Conservation (phyloP, 2,329 filamentous ascomycete genomes). For the Epichloe aotearoae region DNA sequence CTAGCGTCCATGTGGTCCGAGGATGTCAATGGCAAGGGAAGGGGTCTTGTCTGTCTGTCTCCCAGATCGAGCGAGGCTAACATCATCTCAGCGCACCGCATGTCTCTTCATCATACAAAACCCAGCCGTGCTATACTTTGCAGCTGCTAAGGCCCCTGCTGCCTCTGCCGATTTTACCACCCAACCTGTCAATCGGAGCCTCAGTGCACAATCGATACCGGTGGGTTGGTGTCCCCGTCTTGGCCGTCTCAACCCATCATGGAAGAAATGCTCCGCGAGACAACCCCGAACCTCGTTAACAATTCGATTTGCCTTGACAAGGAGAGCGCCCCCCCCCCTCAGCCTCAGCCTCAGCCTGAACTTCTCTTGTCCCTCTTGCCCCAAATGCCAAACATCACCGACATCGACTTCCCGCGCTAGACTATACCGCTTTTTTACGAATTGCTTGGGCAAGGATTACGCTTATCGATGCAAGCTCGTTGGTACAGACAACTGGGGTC, state of each 20-base stretch:
- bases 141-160: not conserved
- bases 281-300: too few species aligned
- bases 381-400: too few species aligned
- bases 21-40: not conserved
- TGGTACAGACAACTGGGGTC: not conserved
- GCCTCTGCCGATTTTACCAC: not conserved
- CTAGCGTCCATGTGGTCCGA: not conserved
- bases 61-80: not conserved
- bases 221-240: too few species aligned
- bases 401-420: not conserved
- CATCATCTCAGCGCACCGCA: not conserved
- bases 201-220: conserved; percentile 3
- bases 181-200: conserved; percentile 2
- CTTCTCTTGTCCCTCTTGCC: too few species aligned
- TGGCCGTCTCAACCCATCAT: not conserved
- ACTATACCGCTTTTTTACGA: not conserved
- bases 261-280: conserved; percentile 6
- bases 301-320: not conserved
- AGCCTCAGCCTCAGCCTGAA: too few species aligned
- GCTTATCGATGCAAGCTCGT: not conserved
- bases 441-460: not conserved
- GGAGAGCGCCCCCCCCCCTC: too few species aligned
- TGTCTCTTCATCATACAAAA: not conserved
- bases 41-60: too few species aligned
- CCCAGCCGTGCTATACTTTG: not conserved